Base-by-base conservation (phyloP, 192 early-diverging fungal genomes). In the Diversispora eburnea region DNA sequence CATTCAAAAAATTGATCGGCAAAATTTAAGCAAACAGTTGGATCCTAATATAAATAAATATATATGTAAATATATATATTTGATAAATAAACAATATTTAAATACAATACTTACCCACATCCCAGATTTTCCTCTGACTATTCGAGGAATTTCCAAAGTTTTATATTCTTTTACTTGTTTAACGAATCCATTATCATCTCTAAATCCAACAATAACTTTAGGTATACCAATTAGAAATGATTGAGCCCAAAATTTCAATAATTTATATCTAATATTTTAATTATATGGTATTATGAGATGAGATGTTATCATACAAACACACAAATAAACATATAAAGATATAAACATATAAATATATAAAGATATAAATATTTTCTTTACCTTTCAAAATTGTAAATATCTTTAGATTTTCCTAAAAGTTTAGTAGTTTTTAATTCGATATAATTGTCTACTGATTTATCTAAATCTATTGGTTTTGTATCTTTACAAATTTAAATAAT, bases 201-300 rank as follows among this genome's bases (percentile, higher is more conserved):
- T 86, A 71, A 89, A 99, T 0, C 95, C 97, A 49, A 94, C 84
- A 54, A 95, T 88, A 22, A 99, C 84, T 3, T 73, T 81, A 5
- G 91, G 93, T 17, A 95, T 90, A 5, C 95, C 97, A 9, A 92
- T 88, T 3, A 99, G 81, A 80, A 92, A 97, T 20, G 93, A 96
- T 79, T 99, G 97, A 4, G 93, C 92, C 90, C 94, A 99, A 72
- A 92, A 91, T 71, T 93, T 93, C 0, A 97, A 73, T 64, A 99
- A 81, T 78, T 99, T 99, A 81, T 84, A 79, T 41, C 89, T 91
- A 71, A 13, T 20, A 46, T 17, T 17, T 66, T 12, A 42, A 55
- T 52, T 13, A 57, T 10, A 45, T 62, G n/a, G 48, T n/a, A 39
- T 1, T 70, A 67, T 41, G 43, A 22, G 4, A 57, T 71, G 4